Evolutionary conservation across 2,329 filamentous ascomycete genomes (phyloP).

Genomic region (Basipetospora sp.): DNA sequence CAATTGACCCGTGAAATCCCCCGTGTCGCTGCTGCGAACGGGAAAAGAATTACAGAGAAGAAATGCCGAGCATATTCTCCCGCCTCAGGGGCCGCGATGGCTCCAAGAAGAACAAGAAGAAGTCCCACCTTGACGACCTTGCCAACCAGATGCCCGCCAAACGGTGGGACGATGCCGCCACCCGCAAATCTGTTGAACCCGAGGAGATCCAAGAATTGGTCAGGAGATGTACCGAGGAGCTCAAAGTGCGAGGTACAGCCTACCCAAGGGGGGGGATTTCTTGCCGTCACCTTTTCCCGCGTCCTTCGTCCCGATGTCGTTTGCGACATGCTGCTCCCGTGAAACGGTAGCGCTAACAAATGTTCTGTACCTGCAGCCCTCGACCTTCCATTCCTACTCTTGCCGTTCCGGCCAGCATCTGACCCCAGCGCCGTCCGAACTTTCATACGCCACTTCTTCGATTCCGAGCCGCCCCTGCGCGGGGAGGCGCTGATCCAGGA

Average conservation of each 20-base stretch:
- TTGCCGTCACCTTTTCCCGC: neutral
- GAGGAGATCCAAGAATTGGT: conserved; percentile 86
- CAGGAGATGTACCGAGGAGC: conserved; percentile 69
- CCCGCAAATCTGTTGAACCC: conserved; percentile 64
- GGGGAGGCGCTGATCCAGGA: conserved; percentile 69
- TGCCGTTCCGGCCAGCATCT: conserved; percentile 86
- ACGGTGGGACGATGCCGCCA: conserved; percentile 79
- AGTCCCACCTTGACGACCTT: conserved; percentile 33
- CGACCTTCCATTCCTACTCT: conserved; percentile 78
- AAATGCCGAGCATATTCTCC: conserved; percentile 45
- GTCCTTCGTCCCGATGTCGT: neutral
- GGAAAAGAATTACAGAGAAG: neutral
- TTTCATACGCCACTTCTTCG: conserved; percentile 88
- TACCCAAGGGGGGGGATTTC: neutral
- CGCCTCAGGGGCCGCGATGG: conserved; percentile 64
- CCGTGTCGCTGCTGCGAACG: too few species aligned
- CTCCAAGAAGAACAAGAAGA: conserved; percentile 51
- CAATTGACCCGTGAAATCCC: too few species aligned
- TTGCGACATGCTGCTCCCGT: too few species aligned
- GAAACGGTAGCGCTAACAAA: too few species aligned
- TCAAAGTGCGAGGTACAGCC: conserved; percentile 77
- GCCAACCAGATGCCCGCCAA: conserved; percentile 44
- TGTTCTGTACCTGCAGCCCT: conserved; percentile 44
- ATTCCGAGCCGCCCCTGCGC: conserved; percentile 44
- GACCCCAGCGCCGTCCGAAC: conserved; percentile 83